A percentile compares a stretch with the other conserved stretches of the same genome.
Evolutionary conservation across 2,329 filamentous ascomycete species (phyloP).

Genomic region (Penicillium sp.): DNA sequence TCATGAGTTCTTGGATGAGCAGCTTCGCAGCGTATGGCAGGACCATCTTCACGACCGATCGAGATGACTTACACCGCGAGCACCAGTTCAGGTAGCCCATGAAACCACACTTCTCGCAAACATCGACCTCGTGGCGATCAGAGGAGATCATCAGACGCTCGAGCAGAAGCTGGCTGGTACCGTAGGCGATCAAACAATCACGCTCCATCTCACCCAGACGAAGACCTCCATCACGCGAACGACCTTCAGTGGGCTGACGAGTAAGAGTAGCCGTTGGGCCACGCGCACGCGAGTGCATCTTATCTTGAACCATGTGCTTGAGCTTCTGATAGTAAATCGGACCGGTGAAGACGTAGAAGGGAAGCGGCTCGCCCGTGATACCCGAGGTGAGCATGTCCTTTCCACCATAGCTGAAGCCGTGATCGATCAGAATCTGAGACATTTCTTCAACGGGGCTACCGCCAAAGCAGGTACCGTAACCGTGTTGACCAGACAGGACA

Average conservation of each 20-base stretch:
- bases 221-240: slow-evolving; percentile 84
- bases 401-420: slow-evolving; percentile 93
- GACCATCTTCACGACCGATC: slow-evolving; percentile 82
- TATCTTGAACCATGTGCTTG: slow-evolving; percentile 99
- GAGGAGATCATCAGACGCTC: slow-evolving; percentile 93
- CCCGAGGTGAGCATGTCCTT: slow-evolving; percentile 96
- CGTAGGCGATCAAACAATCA: slow-evolving; percentile 95
- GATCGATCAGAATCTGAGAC: slow-evolving; percentile 73
- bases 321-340: slow-evolving; percentile 99
- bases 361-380: slow-evolving; percentile 87
- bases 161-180: slow-evolving; percentile 82
- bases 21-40: slow-evolving; percentile 98
- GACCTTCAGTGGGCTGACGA: slow-evolving; percentile 91
- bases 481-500: slow-evolving; percentile 73
- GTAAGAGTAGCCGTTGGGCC: slow-evolving; percentile 90
- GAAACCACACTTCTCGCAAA: slow-evolving; percentile 88
- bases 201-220: slow-evolving; percentile 98
- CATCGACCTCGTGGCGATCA: slow-evolving; percentile 84
- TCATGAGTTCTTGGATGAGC: slow-evolving; percentile 89
- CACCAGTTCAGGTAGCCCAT: slow-evolving; percentile 97
- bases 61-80: slow-evolving; percentile 80
- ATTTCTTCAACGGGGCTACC: slow-evolving; percentile 83
- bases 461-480: slow-evolving; percentile 86
- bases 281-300: slow-evolving; percentile 93
- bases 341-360: slow-evolving; percentile 96